Evolutionary conservation across 441 rosid genomes (phyloP).

Genomic region (Syzygium syzygioides): DNA sequence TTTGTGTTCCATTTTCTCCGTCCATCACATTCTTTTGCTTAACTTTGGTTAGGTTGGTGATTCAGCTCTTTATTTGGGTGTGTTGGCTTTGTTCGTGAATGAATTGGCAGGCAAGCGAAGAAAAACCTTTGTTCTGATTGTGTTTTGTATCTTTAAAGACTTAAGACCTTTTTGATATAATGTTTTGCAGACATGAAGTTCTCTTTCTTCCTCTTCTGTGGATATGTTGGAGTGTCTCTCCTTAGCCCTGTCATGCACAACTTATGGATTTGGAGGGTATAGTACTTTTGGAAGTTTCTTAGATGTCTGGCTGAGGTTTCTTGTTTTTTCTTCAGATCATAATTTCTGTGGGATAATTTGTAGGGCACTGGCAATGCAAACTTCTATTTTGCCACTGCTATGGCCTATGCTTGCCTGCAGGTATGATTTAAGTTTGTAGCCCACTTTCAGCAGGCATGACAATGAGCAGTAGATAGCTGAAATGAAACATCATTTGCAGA

Average conservation of each 20-base stretch:
- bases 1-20: not conserved
- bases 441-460: not conserved
- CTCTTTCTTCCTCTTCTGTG: slow-evolving; percentile 88
- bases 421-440: slow-evolving; percentile 20
- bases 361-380: slow-evolving; percentile 98
- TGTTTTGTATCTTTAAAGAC: slow-evolving; percentile 9
- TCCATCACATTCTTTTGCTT: not conserved
- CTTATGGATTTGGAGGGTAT: slow-evolving; percentile 98
- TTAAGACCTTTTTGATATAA: slow-evolving; percentile 10
- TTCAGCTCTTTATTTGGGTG: slow-evolving; percentile 76
- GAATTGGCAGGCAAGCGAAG: slow-evolving; percentile 65
- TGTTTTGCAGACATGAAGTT: slow-evolving; percentile 67
- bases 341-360: slow-evolving; percentile 13
- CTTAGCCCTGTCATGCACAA: slow-evolving; percentile 98
- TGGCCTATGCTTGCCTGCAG: slow-evolving; percentile 91
- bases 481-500: not conserved
- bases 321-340: not conserved
- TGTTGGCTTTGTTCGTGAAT: slow-evolving; percentile 74
- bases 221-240: slow-evolving; percentile 83
- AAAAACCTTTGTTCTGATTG: slow-evolving; percentile 3
- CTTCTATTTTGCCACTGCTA: slow-evolving; percentile 90
- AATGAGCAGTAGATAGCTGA: not conserved
- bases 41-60: slow-evolving; percentile 69
- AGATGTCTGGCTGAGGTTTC: not conserved
- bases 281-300: slow-evolving; percentile 7